Conservation (phyloP, 2,329 filamentous ascomycete genomes). For the Cercospora sojina region DNA sequence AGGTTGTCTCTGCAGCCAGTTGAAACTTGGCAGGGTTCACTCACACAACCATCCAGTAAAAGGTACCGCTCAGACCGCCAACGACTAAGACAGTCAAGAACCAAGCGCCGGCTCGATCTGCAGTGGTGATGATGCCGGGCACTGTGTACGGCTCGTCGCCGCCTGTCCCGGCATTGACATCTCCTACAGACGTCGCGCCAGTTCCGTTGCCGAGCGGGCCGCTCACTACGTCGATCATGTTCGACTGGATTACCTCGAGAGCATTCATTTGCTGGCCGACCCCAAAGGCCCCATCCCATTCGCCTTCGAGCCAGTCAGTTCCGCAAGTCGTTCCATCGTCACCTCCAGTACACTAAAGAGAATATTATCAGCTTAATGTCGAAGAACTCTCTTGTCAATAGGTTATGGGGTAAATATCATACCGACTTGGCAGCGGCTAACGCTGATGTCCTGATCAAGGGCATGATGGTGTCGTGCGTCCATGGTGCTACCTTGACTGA, state of each 20-base stretch:
- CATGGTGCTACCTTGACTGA: conserved; percentile 60
- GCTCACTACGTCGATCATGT: conserved; percentile 41
- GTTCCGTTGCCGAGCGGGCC: conserved; percentile 50
- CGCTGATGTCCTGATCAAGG: conserved; percentile 54
- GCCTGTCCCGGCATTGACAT: conserved; percentile 23
- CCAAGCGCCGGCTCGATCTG: conserved; percentile 24
- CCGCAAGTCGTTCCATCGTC: conserved; percentile 48
- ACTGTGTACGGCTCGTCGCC: conserved; percentile 25
- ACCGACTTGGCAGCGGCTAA: conserved; percentile 52
- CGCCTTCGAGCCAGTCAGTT: conserved; percentile 43
- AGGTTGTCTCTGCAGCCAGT: not conserved
- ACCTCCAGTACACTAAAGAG: conserved; percentile 50
- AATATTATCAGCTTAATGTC: not conserved
- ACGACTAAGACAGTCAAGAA: conserved; percentile 24
- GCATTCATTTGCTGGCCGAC: conserved; percentile 60
- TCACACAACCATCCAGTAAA: conserved; percentile 28
- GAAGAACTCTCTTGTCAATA: not conserved
- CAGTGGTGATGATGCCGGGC: conserved; percentile 29
- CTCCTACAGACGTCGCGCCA: conserved; percentile 44
- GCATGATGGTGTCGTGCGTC: conserved; percentile 52
- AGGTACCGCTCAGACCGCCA: conserved; percentile 23
- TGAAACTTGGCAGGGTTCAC: not conserved
- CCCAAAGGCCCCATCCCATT: conserved; percentile 49
- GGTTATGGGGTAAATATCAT: not conserved
- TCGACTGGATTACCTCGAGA: conserved; percentile 52